phyloP scores from a whole-genome alignment of 495 filamentous ascomycete species.

The Penicillium longicatenatum region DNA sequence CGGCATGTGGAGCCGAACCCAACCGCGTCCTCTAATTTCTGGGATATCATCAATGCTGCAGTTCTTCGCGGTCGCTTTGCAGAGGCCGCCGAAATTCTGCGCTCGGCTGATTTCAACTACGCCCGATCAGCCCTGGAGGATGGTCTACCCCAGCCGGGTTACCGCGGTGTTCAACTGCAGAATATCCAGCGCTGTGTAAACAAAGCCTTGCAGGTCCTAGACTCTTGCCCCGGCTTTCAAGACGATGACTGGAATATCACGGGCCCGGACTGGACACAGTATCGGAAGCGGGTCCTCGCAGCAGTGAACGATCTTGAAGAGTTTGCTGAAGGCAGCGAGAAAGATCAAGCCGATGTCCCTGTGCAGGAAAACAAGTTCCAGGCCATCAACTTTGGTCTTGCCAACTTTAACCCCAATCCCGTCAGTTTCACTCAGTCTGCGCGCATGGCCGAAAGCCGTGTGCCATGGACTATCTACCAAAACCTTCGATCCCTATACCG shows the following conservation, averaged over 20 bases:
- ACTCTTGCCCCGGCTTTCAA: conserved; percentile 66
- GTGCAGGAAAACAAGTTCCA: conserved; percentile 43
- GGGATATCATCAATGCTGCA: conserved; percentile 70
- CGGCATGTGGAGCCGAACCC: conserved; percentile 65
- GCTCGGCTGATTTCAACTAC: conserved; percentile 71
- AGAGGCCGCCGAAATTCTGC: conserved; percentile 63
- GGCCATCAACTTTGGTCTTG: conserved; percentile 57
- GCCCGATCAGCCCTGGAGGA: conserved; percentile 62
- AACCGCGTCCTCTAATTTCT: conserved; percentile 72
- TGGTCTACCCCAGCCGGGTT: conserved; percentile 60
- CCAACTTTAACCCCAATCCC: conserved; percentile 30
- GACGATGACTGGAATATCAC: conserved; percentile 73
- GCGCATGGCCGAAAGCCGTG: conserved; percentile 74
- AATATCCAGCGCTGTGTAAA: conserved; percentile 71
- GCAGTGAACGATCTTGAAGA: conserved; percentile 66
- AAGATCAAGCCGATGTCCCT: conserved; percentile 30
- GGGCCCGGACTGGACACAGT: conserved; percentile 74
- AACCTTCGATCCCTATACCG: conserved; percentile 74
- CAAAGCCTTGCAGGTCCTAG: conserved; percentile 63
- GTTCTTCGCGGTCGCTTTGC: conserved; percentile 71
- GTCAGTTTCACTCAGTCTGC: conserved; percentile 60
- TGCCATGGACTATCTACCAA: conserved; percentile 86
- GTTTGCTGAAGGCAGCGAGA: conserved; percentile 73
- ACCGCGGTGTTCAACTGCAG: conserved; percentile 67
- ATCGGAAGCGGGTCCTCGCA: conserved; percentile 67